Evolutionary conservation across 2,329 filamentous ascomycete species (phyloP), one percentile per base, ranked within the genome.

Genomic region (Ceratocystis eucalypticola): DNA sequence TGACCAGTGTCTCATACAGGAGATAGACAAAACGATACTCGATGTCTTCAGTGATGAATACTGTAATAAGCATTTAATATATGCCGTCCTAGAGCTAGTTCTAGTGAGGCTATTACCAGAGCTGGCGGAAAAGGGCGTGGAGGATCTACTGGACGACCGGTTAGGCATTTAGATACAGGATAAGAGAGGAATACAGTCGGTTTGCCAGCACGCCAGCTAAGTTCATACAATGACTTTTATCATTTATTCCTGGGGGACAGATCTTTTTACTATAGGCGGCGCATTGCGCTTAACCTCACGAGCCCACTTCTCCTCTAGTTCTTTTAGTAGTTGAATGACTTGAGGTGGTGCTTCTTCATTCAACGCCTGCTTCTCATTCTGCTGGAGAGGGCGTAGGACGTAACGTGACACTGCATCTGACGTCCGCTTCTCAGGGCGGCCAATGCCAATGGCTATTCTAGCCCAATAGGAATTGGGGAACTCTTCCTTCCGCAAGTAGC

Each of bases 31-130:
- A 69, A 76, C 82, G 30, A 78, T 91, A 59, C 79, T 97, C 61
- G 84, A 88, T 71, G 79, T 92, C 46, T 87, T 96, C 70, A 84
- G 83, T 17, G 91, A 96, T 75, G 80, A 82, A 64, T 96, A 96
- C 76, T 88, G 91, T 76, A 99, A 99, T 77, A 95, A 92, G 77
- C 91, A 96, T 76, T 78, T 97, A 41, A 78, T 96, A 71, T 96
- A 96, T 73, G 81, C 84, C 57, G 80, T 94, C 61, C 77, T 97
- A 44, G 94, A 99, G 76, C 76, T 93, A 67, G 74, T 96, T 1
- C 79, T 96, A n/a, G 83, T 91, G 66, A 84, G 88, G 70, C 75
- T 97, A 69, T 83, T 96, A 73, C 94, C 94, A 3, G 94, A 99
- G 77, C 74, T 97, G 71, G 81, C 81, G 65, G 88, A 90, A 71